Evolutionary conservation across 1,284 basidiomycete species (phyloP).

Genomic region (Erythrobasidium hasegawianum): DNA sequence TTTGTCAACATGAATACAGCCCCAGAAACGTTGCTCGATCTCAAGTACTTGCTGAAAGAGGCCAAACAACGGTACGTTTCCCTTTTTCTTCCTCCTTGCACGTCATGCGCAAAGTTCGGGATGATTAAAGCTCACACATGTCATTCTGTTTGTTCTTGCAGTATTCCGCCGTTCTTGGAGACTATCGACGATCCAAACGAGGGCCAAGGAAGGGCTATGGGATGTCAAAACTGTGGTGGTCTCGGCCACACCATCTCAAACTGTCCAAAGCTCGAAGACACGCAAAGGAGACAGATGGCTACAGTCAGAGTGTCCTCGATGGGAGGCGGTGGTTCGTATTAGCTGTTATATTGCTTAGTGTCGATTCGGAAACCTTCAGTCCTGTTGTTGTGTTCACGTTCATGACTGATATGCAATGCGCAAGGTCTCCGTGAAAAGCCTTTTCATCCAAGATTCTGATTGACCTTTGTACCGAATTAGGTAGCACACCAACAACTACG

Average conservation of each 20-base stretch:
- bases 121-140: not conserved
- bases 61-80: constrained; percentile 85
- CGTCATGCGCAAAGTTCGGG: not conserved
- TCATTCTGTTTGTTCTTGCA: constrained; percentile 47
- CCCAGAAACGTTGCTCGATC: constrained; percentile 91
- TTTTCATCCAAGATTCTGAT: too few relatives aligned
- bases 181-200: constrained; percentile 88
- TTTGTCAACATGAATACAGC: constrained; percentile 97
- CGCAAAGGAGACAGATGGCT: constrained; percentile 61
- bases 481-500: too few relatives aligned
- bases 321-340: constrained; percentile 20
- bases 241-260: constrained; percentile 89
- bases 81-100: not conserved
- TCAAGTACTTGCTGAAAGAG: constrained; percentile 95
- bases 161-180: constrained; percentile 90
- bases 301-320: constrained; percentile 12
- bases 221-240: constrained; percentile 96
- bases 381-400: too few relatives aligned
- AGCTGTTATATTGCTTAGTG: not conserved
- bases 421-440: too few relatives aligned
- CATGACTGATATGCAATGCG: too few relatives aligned
- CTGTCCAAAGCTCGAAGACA: constrained; percentile 94
- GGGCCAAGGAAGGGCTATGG: constrained; percentile 68
- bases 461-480: too few relatives aligned
- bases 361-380: too few relatives aligned